Base-by-base conservation (phyloP, 106 monocot genomes). In the Chionographis japonica region DNA sequence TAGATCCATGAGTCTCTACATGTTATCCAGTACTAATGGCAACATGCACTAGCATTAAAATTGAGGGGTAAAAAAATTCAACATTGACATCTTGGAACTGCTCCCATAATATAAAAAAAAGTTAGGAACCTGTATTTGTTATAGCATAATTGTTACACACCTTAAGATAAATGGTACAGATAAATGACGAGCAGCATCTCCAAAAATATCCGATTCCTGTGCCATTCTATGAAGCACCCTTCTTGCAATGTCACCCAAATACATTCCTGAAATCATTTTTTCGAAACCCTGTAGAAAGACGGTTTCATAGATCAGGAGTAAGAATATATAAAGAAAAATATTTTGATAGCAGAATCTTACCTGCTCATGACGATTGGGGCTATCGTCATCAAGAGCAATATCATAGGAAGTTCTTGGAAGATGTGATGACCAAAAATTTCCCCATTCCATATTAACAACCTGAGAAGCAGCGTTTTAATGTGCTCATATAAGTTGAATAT, bases 361-460 rank as follows among this genome's bases (percentile, higher is more conserved):
- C 92, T 98, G 97, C 14, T 92, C 90, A 73, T 77, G 83, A 7
- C 69, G 84, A 65, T 90, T 92, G 15, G 85, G 85, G 59, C 85
- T 90, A 11, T 92, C 92, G 36, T 89, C 89, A 83, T 98, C 92
- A 39, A 98, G 68, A 50, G 72, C 78, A 58, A 85, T 68, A 70
- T 98, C 97, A 83, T 98, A 98, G 50, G 84, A 20, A 60, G 97
- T 92, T 64, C 87, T 86, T 8, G 97, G 97, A 50, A 98, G 63
- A 83, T 98, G 97, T 15, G 97, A 86, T 52, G 97, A 89, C 97
- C 92, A 98, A 79, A 98, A 98, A 72, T 81, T 90, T 40, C 97
- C 92, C 97, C 97, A 98, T 81, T 98, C 97, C 80, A 87, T 92
- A 58, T 98, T 98, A 11, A 98, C 67, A 58, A 90, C 97, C 97